Conservation (phyloP, 805 yeast species). For the Wickerhamiella vanderwaltii region DNA sequence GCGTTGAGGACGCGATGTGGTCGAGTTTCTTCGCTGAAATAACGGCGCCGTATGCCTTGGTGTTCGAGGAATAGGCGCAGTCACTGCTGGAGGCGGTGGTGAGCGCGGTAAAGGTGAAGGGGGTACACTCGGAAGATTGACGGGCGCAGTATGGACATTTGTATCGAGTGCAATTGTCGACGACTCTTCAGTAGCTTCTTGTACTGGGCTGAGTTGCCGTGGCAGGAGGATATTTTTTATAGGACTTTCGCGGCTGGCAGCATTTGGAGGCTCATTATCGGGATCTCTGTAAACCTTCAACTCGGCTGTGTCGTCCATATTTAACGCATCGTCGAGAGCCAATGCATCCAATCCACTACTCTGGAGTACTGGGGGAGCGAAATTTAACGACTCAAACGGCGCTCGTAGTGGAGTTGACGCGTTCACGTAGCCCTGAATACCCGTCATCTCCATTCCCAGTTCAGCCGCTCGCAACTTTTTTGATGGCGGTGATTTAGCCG, state of each 20-base stretch:
- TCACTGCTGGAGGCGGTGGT: not conserved
- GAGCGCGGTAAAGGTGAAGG: not conserved
- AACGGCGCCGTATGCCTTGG: no score
- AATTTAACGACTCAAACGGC: not conserved
- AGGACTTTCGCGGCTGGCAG: not conserved
- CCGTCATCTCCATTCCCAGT: constrained; percentile 1
- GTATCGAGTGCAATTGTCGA: not conserved
- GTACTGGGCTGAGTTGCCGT: not conserved
- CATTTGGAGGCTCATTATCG: not conserved
- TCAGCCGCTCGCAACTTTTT: no score
- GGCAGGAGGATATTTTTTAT: not conserved
- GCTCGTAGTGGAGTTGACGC: constrained; percentile 1
- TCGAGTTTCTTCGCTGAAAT: not conserved
- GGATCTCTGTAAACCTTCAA: not conserved
- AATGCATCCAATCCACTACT: not conserved
- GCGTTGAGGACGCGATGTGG: not conserved
- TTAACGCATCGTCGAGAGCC: constrained; percentile 5
- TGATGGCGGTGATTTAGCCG: not conserved
- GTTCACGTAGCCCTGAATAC: not conserved
- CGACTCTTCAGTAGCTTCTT: constrained; percentile 3
- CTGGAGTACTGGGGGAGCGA: not conserved
- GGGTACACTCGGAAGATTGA: not conserved
- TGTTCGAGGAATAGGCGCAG: constrained; percentile 2
- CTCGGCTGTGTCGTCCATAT: not conserved
- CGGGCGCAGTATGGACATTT: not conserved